Percentiles rank a stretch among this genome's conserved stretches.
phyloP scores from a whole-genome alignment of 768 basidiomycete genomes.

The Terana coerulea region DNA sequence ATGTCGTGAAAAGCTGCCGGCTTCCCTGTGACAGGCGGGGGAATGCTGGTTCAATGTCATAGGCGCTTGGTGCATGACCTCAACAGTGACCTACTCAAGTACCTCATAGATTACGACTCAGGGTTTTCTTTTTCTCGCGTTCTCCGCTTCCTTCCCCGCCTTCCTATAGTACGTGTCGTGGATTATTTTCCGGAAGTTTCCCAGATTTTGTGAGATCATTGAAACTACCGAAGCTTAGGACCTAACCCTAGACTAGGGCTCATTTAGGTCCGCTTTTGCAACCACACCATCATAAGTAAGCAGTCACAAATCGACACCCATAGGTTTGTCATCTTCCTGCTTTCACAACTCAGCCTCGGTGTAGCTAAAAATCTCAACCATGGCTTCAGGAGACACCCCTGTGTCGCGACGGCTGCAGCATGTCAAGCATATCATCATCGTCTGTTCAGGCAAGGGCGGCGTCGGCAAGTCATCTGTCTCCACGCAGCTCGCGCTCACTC shows the following conservation, averaged over 20 bases:
- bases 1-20: too few relatives aligned
- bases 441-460: constrained; percentile 95
- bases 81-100: too few relatives aligned
- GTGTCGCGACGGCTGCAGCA: constrained; percentile 66
- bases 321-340: constrained; percentile 9
- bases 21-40: too few relatives aligned
- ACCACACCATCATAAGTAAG: constrained; percentile 1
- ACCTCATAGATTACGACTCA: too few relatives aligned
- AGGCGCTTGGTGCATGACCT: too few relatives aligned
- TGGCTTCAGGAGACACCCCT: constrained; percentile 44
- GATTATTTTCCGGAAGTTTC: too few relatives aligned
- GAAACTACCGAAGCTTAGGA: too few relatives aligned
- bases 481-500: constrained; percentile 84
- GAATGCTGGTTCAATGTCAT: too few relatives aligned
- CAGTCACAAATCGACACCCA: constrained; percentile 1
- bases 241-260: not conserved
- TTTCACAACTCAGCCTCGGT: not conserved
- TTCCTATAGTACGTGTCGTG: too few relatives aligned
- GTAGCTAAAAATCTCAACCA: constrained; percentile 6
- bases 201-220: too few relatives aligned
- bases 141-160: too few relatives aligned
- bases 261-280: not conserved
- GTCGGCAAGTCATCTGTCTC: constrained; percentile 98
- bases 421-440: constrained; percentile 86
- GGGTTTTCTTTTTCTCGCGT: too few relatives aligned